Conservation (phyloP, 2,329 filamentous ascomycete genomes). For the Hypoxylon sp. region DNA sequence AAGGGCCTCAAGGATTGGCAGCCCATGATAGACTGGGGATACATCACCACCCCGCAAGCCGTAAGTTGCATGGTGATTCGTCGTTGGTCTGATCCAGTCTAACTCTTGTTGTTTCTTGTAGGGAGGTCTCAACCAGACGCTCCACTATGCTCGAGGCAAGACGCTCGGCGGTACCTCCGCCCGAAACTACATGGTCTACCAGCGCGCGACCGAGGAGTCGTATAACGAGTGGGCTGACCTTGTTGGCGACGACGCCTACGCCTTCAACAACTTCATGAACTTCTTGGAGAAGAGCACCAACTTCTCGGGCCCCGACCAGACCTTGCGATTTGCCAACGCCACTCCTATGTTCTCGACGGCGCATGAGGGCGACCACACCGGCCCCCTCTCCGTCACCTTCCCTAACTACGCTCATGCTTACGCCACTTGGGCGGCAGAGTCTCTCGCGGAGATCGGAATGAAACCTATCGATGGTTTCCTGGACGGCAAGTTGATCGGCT, state of each 20-base stretch:
- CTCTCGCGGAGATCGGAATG: conserved; percentile 50
- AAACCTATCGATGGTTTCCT: conserved; percentile 46
- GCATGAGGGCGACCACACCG: conserved; percentile 33
- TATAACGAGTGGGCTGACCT: conserved; percentile 26
- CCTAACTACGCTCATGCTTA: conserved; percentile 49
- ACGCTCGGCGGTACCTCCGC: conserved; percentile 36
- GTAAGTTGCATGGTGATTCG: conserved; percentile 7
- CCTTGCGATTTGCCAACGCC: conserved; percentile 31
- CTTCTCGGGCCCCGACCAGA: conserved; percentile 18
- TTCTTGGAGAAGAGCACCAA: conserved; percentile 25
- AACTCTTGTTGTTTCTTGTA: conserved; percentile 8
- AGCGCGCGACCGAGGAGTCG: conserved; percentile 13
- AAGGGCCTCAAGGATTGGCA: conserved; percentile 31
- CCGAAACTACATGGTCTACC: conserved; percentile 38
- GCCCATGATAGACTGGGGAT: conserved; percentile 43
- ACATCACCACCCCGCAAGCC: conserved; percentile 39
- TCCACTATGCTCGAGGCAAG: conserved; percentile 38
- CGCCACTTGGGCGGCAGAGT: conserved; percentile 47
- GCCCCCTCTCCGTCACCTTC: conserved; percentile 51
- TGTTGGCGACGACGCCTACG: conserved; percentile 21
- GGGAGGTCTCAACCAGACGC: conserved; percentile 10
- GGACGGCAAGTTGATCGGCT: conserved; percentile 50
- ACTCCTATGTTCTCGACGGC: conserved; percentile 31
- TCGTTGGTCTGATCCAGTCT: not conserved
- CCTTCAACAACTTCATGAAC: conserved; percentile 17